These are phyloP conservation scores for Annulohypoxylon bovei DNA, from an alignment of 495 filamentous ascomycete genomes.

Conservation along the genomic window DNA sequence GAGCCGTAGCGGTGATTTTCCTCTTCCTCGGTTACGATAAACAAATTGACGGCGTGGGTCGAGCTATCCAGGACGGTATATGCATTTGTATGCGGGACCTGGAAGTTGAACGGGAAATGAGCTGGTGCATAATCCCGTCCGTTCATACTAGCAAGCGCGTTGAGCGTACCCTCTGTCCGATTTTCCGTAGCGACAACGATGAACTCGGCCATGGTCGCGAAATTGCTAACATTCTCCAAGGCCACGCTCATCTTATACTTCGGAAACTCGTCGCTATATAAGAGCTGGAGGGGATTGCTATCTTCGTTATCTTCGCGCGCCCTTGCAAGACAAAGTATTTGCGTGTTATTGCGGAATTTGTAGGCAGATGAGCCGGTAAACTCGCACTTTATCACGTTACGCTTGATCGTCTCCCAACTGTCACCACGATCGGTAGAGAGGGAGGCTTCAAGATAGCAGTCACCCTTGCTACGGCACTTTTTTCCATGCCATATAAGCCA, in stretches of 20 bases:
- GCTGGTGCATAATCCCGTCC: constrained; percentile 83
- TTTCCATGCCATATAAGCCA: constrained; percentile 92
- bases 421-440: constrained; percentile 78
- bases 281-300: constrained; percentile 71
- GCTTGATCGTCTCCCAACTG: constrained; percentile 73
- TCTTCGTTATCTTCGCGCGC: constrained; percentile 69
- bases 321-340: constrained; percentile 84
- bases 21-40: constrained; percentile 77
- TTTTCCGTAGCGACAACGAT: constrained; percentile 85
- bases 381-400: constrained; percentile 78
- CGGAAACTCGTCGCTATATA: constrained; percentile 81
- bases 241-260: constrained; percentile 62
- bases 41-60: constrained; percentile 90
- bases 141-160: constrained; percentile 83
- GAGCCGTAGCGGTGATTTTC: constrained; percentile 76
- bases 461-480: constrained; percentile 62
- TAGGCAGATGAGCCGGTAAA: constrained; percentile 75
- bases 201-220: constrained; percentile 94
- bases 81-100: constrained; percentile 74
- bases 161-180: constrained; percentile 70
- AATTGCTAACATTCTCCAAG: constrained; percentile 78
- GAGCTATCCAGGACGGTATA: constrained; percentile 96
- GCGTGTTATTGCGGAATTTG: constrained; percentile 67
- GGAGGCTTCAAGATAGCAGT: constrained; percentile 77
- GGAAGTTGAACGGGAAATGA: constrained; percentile 82